Conservation (phyloP, 331 rosid species). For the Pyrus hybrid region DNA sequence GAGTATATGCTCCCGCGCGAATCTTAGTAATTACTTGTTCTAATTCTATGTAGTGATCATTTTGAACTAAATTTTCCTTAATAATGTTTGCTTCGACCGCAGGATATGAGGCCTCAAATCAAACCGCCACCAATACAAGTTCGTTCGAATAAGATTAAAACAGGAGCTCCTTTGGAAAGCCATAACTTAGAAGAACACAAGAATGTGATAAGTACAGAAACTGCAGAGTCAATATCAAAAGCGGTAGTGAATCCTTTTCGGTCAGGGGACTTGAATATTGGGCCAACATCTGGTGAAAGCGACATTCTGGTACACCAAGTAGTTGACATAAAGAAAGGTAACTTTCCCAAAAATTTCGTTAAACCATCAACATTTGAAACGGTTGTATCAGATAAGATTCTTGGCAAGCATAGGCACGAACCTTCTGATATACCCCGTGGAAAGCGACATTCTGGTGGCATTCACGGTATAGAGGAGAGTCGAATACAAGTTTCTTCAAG, state of each 20-base stretch:
- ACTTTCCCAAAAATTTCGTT: slow-evolving; percentile 8
- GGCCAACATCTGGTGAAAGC: slow-evolving; percentile 5
- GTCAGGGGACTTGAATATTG: slow-evolving; percentile 16
- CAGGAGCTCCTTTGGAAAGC: slow-evolving; percentile 12
- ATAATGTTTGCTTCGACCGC: slow-evolving; percentile 18
- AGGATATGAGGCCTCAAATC: slow-evolving; percentile 51
- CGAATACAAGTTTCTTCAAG: slow-evolving; percentile 7
- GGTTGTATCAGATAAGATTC: slow-evolving; percentile 19
- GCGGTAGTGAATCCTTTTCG: background rate
- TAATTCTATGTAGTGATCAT: too few species aligned
- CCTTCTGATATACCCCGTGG: slow-evolving; percentile 1
- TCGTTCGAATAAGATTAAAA: slow-evolving; percentile 18
- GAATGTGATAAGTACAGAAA: slow-evolving; percentile 4
- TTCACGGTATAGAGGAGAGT: slow-evolving; percentile 14
- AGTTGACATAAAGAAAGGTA: slow-evolving; percentile 24
- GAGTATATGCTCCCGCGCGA: too few species aligned
- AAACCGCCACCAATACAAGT: slow-evolving; percentile 35
- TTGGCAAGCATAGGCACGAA: slow-evolving; percentile 11
- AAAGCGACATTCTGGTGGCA: slow-evolving; percentile 14
- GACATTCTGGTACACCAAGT: slow-evolving; percentile 10
- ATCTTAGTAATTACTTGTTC: background rate
- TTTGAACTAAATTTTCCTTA: too few species aligned
- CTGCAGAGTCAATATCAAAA: slow-evolving; percentile 3
- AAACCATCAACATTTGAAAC: slow-evolving; percentile 15
- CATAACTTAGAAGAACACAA: slow-evolving; percentile 13